Conservation (phyloP, 768 basidiomycete genomes). For the Coprinopsis marcescibilis region DNA sequence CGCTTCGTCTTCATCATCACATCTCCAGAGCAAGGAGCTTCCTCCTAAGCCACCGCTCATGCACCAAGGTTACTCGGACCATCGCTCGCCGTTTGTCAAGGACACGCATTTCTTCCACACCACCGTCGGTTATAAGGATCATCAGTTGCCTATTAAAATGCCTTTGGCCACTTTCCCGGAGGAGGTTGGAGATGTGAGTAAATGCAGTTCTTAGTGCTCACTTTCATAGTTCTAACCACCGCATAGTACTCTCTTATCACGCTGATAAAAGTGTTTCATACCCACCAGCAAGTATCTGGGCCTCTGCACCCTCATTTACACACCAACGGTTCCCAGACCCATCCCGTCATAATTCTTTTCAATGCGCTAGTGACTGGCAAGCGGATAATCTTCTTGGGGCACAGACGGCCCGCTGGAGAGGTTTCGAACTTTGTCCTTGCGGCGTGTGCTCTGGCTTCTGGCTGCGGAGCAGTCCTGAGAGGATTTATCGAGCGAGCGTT, state of each 20-base stretch:
- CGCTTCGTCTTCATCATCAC: conserved; percentile 67
- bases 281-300: conserved; percentile 54
- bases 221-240: conserved; percentile 2
- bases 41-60: conserved; percentile 29
- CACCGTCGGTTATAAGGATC: conserved; percentile 74
- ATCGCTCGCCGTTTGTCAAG: conserved; percentile 50
- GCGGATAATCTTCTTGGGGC: conserved; percentile 92
- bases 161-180: conserved; percentile 86
- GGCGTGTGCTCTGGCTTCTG: conserved; percentile 89
- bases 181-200: conserved; percentile 90
- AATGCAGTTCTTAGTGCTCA: background rate
- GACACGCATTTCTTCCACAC: conserved; percentile 97
- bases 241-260: conserved; percentile 86
- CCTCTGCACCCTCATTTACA: conserved; percentile 90
- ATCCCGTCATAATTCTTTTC: conserved; percentile 91
- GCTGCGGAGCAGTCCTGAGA: conserved; percentile 76
- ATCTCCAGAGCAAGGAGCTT: conserved; percentile 39
- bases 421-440: conserved; percentile 91
- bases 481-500: conserved; percentile 91
- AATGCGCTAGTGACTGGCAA: conserved; percentile 95
- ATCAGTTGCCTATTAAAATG: conserved; percentile 84
- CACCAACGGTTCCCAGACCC: conserved; percentile 84
- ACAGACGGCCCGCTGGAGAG: conserved; percentile 82
- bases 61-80: conserved; percentile 39
- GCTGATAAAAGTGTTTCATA: conserved; percentile 76